Base-by-base conservation (phyloP, 2,329 filamentous ascomycete genomes). In the Verticillium nonalfalfae region DNA sequence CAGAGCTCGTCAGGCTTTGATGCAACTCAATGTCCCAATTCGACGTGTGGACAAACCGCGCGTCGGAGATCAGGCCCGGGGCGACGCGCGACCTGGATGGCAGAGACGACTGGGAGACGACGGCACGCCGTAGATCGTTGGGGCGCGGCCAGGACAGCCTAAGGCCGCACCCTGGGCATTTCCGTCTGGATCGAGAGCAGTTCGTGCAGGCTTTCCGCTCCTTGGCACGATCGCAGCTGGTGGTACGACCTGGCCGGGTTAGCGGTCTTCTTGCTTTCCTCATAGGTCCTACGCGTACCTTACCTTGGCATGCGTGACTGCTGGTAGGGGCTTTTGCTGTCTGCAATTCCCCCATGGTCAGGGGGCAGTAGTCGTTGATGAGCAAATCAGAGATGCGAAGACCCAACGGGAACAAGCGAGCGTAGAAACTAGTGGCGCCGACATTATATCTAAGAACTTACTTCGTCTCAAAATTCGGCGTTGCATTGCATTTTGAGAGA, bases 131-230 rank as follows among this genome's bases (percentile, higher is more conserved):
- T 13, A 31, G n/a, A 50, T 69, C 63, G 31, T 59, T 60, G 26
- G 59, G 61, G 52, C 60, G 52, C 15, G 68, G 68, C 68, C 68
- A 69, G 7, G 65, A 69, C 36, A 69, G 60, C 31, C 63, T 57
- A 11, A 65, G 35, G 14, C 45, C 36, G 7, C 4, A 55, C 39
- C n/a, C 6, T 9, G 39, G 15, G n/a, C 39, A 45, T 45, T 45
- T 45, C 39, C 14, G n/a, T 15, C n/a, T 45, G 39, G n/a, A 18
- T 45, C n/a, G 6, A 21, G 39, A 18, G 39, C 39, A 45, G 39
- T 18, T 21, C 39, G 39, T 45, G n/a, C 39, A 45, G 39, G 39
- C 39, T 21, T 45, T 45, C n/a, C 39, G 10, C n/a, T 15, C 6
- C n/a, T 18, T 21, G 39, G 39, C 15, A 10, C 39, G 39, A 45